phyloP scores from a whole-genome alignment of 2,329 filamentous ascomycete genomes.

The Acrodontium crateriforme region DNA sequence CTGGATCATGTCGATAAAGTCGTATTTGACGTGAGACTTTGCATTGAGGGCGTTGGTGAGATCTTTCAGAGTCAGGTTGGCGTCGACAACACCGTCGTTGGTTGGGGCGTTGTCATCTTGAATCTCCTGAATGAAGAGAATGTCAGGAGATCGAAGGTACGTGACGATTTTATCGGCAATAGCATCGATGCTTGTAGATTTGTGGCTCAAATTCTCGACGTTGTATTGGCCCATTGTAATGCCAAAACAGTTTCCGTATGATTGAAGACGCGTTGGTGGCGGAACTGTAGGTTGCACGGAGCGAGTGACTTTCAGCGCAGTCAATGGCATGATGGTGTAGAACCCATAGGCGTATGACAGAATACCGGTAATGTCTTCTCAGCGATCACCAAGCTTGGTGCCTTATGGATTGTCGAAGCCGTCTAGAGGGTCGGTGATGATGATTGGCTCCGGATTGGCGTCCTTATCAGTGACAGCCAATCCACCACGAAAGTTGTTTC shows the following conservation, averaged over 20 bases:
- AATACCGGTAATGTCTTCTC: slow-evolving; percentile 55
- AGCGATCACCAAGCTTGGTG: slow-evolving; percentile 49
- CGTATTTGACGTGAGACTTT: slow-evolving; percentile 40
- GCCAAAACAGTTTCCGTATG: slow-evolving; percentile 43
- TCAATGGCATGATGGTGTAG: slow-evolving; percentile 54
- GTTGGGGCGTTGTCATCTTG: slow-evolving; percentile 52
- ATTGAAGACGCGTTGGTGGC: slow-evolving; percentile 38
- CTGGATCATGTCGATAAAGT: slow-evolving; percentile 47
- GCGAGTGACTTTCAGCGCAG: slow-evolving; percentile 36
- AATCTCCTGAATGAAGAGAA: slow-evolving; percentile 57
- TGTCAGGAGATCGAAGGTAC: slow-evolving; percentile 48
- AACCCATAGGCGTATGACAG: slow-evolving; percentile 53
- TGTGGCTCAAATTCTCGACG: slow-evolving; percentile 51
- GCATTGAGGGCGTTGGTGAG: slow-evolving; percentile 39
- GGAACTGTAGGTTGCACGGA: slow-evolving; percentile 34
- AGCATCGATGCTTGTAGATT: slow-evolving; percentile 39
- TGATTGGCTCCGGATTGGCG: slow-evolving; percentile 55
- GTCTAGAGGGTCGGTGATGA: slow-evolving; percentile 52
- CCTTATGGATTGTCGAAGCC: slow-evolving; percentile 45
- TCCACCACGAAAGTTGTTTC: slow-evolving; percentile 48
- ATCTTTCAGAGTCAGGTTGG: slow-evolving; percentile 45
- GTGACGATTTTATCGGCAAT: slow-evolving; percentile 53
- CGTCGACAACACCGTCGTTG: slow-evolving; percentile 44
- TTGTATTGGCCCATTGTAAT: slow-evolving; percentile 57
- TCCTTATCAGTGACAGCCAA: slow-evolving; percentile 50